Evolutionary conservation across 768 basidiomycete species (phyloP).

Genomic region (Tricholoma sp.): DNA sequence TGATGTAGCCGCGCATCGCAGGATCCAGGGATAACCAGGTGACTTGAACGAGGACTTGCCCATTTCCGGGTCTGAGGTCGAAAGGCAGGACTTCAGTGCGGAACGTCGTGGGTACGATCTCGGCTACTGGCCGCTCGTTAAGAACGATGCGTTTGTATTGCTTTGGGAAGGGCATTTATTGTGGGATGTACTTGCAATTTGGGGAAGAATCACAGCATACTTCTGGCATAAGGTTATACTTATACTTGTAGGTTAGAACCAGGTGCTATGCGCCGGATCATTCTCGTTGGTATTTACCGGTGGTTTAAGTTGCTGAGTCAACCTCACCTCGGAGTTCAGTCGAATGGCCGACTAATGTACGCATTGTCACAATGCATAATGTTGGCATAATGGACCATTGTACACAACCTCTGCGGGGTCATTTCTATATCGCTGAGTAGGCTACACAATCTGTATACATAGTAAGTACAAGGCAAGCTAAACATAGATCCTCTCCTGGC

Average conservation of each 20-base stretch:
- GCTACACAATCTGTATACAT: no score
- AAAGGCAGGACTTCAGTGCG: conserved; percentile 49
- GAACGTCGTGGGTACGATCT: conserved; percentile 75
- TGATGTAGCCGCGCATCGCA: conserved; percentile 83
- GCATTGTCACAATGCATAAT: no score
- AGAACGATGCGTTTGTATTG: conserved; percentile 71
- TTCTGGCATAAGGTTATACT: neutral
- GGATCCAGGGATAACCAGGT: conserved; percentile 83
- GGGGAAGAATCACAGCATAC: neutral
- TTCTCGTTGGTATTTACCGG: no score
- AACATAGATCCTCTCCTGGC: no score
- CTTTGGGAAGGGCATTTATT: conserved; percentile 10
- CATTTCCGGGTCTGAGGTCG: conserved; percentile 45
- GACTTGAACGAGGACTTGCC: conserved; percentile 68
- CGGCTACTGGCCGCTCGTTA: conserved; percentile 62
- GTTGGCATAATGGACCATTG: no score
- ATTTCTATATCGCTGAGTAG: no score
- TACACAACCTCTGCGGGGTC: no score
- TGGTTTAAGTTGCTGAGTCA: no score
- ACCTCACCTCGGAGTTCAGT: no score
- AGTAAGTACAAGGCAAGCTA: no score
- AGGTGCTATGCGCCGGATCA: no score
- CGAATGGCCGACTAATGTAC: no score
- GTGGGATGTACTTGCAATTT: neutral
- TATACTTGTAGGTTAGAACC: neutral